phyloP scores from a whole-genome alignment of 2,329 filamentous ascomycete species.

The Ascochyta koolunga region DNA sequence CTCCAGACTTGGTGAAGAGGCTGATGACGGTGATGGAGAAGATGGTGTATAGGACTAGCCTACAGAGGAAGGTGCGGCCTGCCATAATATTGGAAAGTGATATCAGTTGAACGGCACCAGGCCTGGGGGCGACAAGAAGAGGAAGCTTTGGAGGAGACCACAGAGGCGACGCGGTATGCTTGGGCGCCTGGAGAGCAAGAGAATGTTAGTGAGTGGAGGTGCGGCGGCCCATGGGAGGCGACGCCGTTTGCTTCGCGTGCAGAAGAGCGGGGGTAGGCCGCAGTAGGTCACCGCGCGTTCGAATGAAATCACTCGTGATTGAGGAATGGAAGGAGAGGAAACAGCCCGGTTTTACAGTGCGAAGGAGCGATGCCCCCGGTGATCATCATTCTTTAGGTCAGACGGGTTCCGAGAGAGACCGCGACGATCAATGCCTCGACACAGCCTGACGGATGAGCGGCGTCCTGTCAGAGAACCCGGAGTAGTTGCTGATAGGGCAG shows the following conservation, averaged over 20 bases:
- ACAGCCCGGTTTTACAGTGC: slow-evolving; percentile 14
- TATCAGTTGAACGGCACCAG: slow-evolving; percentile 10
- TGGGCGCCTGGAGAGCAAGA: slow-evolving; percentile 5
- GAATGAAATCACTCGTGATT: slow-evolving; percentile 12
- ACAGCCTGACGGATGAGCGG: slow-evolving; percentile 18
- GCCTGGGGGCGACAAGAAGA: slow-evolving; percentile 10
- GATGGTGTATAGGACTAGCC: slow-evolving; percentile 41
- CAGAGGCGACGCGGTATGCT: slow-evolving; percentile 9
- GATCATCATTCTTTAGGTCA: slow-evolving; percentile 21
- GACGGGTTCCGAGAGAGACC: slow-evolving; percentile 19
- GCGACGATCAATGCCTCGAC: slow-evolving; percentile 14
- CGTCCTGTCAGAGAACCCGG: slow-evolving; percentile 13
- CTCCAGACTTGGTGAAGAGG: slow-evolving; percentile 38
- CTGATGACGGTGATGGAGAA: slow-evolving; percentile 45
- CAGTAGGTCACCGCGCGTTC: slow-evolving; percentile 10
- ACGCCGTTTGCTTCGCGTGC: slow-evolving; percentile 15
- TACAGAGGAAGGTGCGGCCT: slow-evolving; percentile 41
- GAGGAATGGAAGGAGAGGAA: slow-evolving; percentile 16
- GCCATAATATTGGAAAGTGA: slow-evolving; percentile 30
- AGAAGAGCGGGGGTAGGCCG: slow-evolving; percentile 13
- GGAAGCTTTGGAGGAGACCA: slow-evolving; percentile 4
- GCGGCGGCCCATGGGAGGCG: slow-evolving; percentile 16
- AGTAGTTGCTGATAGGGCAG: slow-evolving; percentile 11
- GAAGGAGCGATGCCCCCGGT: slow-evolving; percentile 12
- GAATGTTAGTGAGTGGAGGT: slow-evolving; percentile 12